Conservation (phyloP, 106 monocot genomes). For the Narthecium ossifragum region DNA sequence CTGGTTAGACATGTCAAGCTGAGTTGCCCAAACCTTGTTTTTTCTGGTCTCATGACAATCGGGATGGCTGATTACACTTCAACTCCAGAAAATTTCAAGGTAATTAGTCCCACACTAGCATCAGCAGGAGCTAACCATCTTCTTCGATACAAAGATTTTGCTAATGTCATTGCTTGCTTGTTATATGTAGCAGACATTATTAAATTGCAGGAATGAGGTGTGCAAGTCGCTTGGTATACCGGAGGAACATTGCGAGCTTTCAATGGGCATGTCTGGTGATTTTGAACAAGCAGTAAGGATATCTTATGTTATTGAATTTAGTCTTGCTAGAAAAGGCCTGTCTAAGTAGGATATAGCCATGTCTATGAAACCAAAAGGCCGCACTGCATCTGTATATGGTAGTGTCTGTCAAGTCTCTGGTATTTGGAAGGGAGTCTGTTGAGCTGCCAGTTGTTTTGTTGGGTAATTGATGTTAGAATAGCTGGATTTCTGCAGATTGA, state of each 20-base stretch:
- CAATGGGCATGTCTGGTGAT: slow-evolving; percentile 98
- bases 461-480: too few relatives aligned
- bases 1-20: slow-evolving; percentile 74
- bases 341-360: too few relatives aligned
- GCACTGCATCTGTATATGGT: too few relatives aligned
- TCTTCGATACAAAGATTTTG: background rate
- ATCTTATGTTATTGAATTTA: too few relatives aligned
- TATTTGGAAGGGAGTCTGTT: too few relatives aligned
- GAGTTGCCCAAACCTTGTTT: slow-evolving; percentile 64
- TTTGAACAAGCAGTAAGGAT: slow-evolving; percentile 81
- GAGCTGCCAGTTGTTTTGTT: too few relatives aligned
- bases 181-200: slow-evolving; percentile 35
- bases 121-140: background rate
- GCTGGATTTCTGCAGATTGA: slow-evolving; percentile 93
- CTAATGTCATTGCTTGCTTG: background rate
- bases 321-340: too few relatives aligned
- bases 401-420: too few relatives aligned
- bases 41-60: slow-evolving; percentile 93
- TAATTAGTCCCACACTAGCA: slow-evolving; percentile 8
- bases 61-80: slow-evolving; percentile 76
- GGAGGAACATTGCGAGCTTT: slow-evolving; percentile 57
- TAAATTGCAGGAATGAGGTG: slow-evolving; percentile 50
- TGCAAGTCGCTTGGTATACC: slow-evolving; percentile 57
- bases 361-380: too few relatives aligned
- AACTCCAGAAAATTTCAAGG: slow-evolving; percentile 86